These are phyloP conservation scores for Rutstroemia sp. DNA, from an alignment of 2,329 filamentous ascomycete species.

Conservation along the genomic window DNA sequence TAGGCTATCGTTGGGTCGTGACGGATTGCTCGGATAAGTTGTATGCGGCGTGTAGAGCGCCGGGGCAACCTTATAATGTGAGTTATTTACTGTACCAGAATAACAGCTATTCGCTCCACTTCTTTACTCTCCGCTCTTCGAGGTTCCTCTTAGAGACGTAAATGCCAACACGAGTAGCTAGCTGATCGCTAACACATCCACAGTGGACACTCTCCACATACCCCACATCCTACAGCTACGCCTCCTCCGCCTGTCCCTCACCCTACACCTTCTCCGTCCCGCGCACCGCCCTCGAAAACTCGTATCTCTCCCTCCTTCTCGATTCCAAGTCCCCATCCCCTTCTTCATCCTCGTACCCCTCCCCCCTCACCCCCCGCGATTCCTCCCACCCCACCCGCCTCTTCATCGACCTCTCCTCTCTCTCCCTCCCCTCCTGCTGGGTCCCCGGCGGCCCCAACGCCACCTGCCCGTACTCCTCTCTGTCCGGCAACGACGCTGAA, in stretches of 20 bases:
- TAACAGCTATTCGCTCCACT: constrained; percentile 23
- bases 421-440: constrained; percentile 53
- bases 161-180: background rate
- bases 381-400: constrained; percentile 32
- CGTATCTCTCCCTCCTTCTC: constrained; percentile 38
- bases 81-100: constrained; percentile 18
- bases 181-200: background rate
- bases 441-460: constrained; percentile 46
- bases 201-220: constrained; percentile 44
- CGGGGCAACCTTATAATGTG: constrained; percentile 50
- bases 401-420: constrained; percentile 55
- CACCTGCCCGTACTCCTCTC: constrained; percentile 47
- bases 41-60: constrained; percentile 49
- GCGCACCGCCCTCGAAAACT: constrained; percentile 55
- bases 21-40: constrained; percentile 45
- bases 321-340: constrained; percentile 12
- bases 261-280: constrained; percentile 48
- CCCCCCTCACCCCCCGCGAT: background rate
- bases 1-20: constrained; percentile 44
- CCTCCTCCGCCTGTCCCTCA: constrained; percentile 39
- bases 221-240: constrained; percentile 36
- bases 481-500: constrained; percentile 26
- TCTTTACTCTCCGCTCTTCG: constrained; percentile 36
- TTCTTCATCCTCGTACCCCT: background rate
- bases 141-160: background rate